These are phyloP conservation scores for Elymus sibiricus DNA, from an alignment of 176 grass and related monocot species.

Conservation along the genomic window DNA sequence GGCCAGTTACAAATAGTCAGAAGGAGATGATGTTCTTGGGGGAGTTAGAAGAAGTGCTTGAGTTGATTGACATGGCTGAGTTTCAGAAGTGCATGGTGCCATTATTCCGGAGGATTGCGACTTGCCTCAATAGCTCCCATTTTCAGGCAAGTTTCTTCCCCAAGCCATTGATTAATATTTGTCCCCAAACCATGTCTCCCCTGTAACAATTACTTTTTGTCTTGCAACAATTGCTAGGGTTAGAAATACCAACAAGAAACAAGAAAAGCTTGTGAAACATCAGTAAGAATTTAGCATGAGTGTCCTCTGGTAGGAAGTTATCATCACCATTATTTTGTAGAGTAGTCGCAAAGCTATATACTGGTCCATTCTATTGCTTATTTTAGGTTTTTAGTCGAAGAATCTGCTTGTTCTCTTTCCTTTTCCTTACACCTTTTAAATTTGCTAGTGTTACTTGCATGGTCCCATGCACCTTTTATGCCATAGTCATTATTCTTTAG, in stretches of 20 bases:
- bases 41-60: conserved; percentile 88
- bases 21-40: conserved; percentile 99
- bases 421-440: conserved; percentile 25
- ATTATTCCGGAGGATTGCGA: conserved; percentile 62
- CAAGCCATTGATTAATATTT: not conserved
- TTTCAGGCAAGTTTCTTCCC: conserved; percentile 63
- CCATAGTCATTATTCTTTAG: conserved; percentile 32
- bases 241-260: conserved; percentile 8
- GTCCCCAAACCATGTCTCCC: not conserved
- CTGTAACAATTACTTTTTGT: not conserved
- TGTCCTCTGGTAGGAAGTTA: not conserved
- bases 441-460: conserved; percentile 28
- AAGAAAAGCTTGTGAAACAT: not conserved
- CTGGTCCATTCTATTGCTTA: conserved; percentile 9
- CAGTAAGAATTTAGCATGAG: not conserved
- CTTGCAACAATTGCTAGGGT: not conserved
- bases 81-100: conserved; percentile 92
- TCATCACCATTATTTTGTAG: conserved; percentile 1
- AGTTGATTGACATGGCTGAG: conserved; percentile 70
- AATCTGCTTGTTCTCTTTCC: conserved; percentile 21
- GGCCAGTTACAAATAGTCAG: conserved; percentile 89
- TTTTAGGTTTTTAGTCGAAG: conserved; percentile 15
- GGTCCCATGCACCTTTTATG: conserved; percentile 34
- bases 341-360: conserved; percentile 30
- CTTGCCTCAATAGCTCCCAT: conserved; percentile 89